A percentile compares a stretch with the other conserved stretches of the same genome.
phyloP scores from a whole-genome alignment of 768 basidiomycete genomes.

The Naematelia aurantialba region DNA sequence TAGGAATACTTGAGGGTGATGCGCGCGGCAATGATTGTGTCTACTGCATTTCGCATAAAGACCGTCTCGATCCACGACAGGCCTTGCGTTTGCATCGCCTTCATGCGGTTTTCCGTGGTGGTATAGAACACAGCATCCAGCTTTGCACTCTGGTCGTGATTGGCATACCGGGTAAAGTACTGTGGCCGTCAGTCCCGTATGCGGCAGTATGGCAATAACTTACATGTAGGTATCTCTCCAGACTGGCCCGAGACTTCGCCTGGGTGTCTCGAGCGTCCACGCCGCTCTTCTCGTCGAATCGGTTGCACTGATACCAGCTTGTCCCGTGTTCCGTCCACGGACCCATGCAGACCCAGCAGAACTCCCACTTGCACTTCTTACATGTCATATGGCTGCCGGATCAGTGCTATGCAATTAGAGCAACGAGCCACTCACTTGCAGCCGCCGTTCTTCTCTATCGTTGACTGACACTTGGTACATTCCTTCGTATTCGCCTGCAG shows the following conservation, averaged over 20 bases:
- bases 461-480: conserved; percentile 90
- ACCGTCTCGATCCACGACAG: conserved; percentile 98
- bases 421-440: conserved; percentile 76
- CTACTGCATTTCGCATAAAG: conserved; percentile 98
- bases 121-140: conserved; percentile 85
- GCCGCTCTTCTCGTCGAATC: conserved; percentile 85
- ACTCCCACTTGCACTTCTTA: conserved; percentile 92
- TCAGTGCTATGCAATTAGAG: conserved; percentile 5
- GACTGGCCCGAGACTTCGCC: conserved; percentile 77
- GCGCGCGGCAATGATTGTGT: conserved; percentile 80
- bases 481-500: conserved; percentile 99
- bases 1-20: conserved; percentile 99
- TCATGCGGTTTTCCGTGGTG: conserved; percentile 99
- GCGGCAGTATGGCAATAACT: too few species aligned
- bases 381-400: conserved; percentile 91
- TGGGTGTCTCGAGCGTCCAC: conserved; percentile 87
- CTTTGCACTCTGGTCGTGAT: conserved; percentile 98
- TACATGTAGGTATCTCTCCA: conserved; percentile 95
- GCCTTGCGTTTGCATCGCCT: conserved; percentile 94
- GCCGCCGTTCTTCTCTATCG: conserved; percentile 99
- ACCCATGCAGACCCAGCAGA: conserved; percentile 99
- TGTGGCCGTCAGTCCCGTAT: conserved; percentile 51
- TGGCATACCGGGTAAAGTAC: conserved; percentile 99
- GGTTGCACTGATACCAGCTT: conserved; percentile 95
- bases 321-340: conserved; percentile 98